Evolutionary conservation across 352 stramenopile species (phyloP).

Genomic region (Phytophthora palmivora): DNA sequence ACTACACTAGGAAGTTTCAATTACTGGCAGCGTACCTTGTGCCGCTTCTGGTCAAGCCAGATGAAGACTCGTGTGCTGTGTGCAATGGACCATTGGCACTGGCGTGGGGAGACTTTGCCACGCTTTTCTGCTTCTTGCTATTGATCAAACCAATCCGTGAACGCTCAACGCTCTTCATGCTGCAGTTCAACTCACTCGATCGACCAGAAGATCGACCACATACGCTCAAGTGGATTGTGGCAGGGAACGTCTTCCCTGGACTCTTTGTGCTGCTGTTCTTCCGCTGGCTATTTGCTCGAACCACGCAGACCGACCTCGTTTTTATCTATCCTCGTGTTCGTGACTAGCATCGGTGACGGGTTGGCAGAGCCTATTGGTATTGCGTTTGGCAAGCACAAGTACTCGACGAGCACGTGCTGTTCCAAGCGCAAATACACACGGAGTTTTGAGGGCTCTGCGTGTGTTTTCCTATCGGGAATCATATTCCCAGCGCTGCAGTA

Average conservation of each 20-base stretch:
- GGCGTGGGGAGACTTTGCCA: constrained; percentile 86
- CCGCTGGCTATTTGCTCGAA: constrained; percentile 81
- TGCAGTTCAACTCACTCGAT: constrained; percentile 90
- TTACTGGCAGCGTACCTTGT: constrained; percentile 83
- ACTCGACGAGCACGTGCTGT: constrained; percentile 82
- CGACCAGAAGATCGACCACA: constrained; percentile 82
- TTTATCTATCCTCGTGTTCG: constrained; percentile 86
- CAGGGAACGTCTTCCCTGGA: constrained; percentile 80
- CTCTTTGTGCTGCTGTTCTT: constrained; percentile 90
- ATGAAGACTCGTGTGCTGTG: constrained; percentile 44
- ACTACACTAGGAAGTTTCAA: constrained; percentile 88
- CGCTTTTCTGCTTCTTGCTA: constrained; percentile 80
- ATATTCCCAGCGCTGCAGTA: constrained; percentile 88
- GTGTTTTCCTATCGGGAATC: constrained; percentile 84
- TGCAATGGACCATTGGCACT: constrained; percentile 69
- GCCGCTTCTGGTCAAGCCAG: constrained; percentile 75
- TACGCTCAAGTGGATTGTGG: constrained; percentile 84
- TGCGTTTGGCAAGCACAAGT: constrained; percentile 85
- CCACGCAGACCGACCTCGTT: constrained; percentile 78
- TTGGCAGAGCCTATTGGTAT: constrained; percentile 82
- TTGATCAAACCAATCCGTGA: constrained; percentile 87
- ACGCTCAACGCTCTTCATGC: constrained; percentile 84
- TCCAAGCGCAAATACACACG: constrained; percentile 84
- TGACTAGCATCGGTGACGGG: constrained; percentile 85
- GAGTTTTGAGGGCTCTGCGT: constrained; percentile 78